A percentile compares a stretch with the other conserved stretches of the same genome.
Conservation (phyloP, 1,139 yeast genomes). For the Geotrichum europaeum region DNA sequence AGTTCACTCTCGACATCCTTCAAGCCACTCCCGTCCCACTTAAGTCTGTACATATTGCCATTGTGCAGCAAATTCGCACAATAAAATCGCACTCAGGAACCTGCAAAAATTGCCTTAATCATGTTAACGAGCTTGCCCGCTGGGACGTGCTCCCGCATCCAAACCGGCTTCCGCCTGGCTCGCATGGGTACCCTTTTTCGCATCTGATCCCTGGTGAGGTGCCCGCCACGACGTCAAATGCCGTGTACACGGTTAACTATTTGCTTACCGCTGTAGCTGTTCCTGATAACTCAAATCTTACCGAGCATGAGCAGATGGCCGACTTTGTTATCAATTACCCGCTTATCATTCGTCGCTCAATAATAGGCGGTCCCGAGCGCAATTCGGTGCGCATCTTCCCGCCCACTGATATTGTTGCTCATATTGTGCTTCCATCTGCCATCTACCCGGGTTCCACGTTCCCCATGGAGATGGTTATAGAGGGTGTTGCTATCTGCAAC, state of each 20-base stretch:
- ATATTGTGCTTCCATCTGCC: slow-evolving; percentile 81
- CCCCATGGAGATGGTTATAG: slow-evolving; percentile 73
- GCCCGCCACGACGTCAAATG: slow-evolving; percentile 67
- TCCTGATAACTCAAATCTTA: slow-evolving; percentile 34
- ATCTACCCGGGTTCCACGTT: slow-evolving; percentile 82
- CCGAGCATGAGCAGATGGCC: not conserved
- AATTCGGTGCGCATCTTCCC: slow-evolving; percentile 89
- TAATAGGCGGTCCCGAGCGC: slow-evolving; percentile 75
- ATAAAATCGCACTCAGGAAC: slow-evolving; percentile 1
- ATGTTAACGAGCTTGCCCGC: slow-evolving; percentile 59
- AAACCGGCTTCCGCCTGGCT: slow-evolving; percentile 51
- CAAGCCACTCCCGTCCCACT: slow-evolving; percentile 36
- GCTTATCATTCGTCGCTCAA: slow-evolving; percentile 68
- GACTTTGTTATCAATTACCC: slow-evolving; percentile 37
- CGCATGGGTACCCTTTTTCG: slow-evolving; percentile 91
- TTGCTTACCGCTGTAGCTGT: slow-evolving; percentile 62
- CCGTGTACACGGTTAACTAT: slow-evolving; percentile 57
- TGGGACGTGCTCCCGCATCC: slow-evolving; percentile 76
- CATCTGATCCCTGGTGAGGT: slow-evolving; percentile 84
- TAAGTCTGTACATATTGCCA: slow-evolving; percentile 53
- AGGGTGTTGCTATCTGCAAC: slow-evolving; percentile 53
- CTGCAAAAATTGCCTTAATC: slow-evolving; percentile 41
- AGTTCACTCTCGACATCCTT: slow-evolving; percentile 38
- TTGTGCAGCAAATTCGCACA: slow-evolving; percentile 59
- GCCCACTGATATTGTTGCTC: slow-evolving; percentile 85